Evolutionary conservation across 306 rosid species (phyloP), one percentile per base, ranked within the genome.

Genomic region (Sechiopsis laciniata): DNA sequence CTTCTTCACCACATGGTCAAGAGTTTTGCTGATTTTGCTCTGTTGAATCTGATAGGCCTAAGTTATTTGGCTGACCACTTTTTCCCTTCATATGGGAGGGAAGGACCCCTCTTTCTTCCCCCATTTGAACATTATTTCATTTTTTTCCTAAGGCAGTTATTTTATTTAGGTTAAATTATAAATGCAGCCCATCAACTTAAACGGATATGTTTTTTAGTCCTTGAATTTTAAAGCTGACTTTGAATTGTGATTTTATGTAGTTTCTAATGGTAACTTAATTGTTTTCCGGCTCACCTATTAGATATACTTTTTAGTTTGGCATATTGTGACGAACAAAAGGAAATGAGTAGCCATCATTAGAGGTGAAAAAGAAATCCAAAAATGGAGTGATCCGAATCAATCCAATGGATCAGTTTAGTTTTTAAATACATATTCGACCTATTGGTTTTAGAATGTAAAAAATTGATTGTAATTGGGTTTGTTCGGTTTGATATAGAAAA

Each of bases 1-100:
- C 59, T 70, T 48, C 17, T 29, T 67, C 72, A 67, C 57, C 74
- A 51, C 16, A 70, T 22, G 74, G 74, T 51, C 59, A 70, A 70
- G 40, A 70, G 59, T 70, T 51, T 40, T 40, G 74, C 60, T 70
- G 60, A 70, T 14, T 70, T 26, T 51, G 45, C 20, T 70, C 60
- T 15, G 17, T 46, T 70, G 10, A 70, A 50, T 70, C 46, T 70
- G 59, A 51, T 68, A 37, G 71, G 73, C 73, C 8, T 69, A n/a
- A 42, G 50, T 11, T 22, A 29, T 21, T 51, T 70, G 60, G 40
- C 74, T 22, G 21, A 50, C 58, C 45, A 24, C 60, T 51, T 70
- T 51, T 46, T 50, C 14, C 60, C 48, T 17, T 24, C 26, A 24
- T 51, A 70, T 46, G 48, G 74, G 60, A 70, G 46, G 59, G 59